Evolutionary conservation across 495 filamentous ascomycete genomes (phyloP).

Genomic region (Pyrenopolyporus hunteri): DNA sequence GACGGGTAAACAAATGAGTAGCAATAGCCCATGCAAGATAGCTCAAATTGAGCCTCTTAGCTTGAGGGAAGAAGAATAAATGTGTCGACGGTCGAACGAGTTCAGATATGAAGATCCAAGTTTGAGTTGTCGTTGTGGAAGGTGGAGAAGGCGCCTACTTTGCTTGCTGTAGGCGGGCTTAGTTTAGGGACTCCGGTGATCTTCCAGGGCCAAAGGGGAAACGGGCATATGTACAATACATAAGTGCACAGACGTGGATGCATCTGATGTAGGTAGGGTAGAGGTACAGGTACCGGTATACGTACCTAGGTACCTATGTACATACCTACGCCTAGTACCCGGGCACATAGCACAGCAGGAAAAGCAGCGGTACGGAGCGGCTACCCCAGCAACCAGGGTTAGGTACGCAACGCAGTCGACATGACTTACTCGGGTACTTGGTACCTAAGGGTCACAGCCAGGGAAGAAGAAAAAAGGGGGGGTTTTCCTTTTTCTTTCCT

Average conservation of each 20-base stretch:
- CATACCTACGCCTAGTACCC: not conserved
- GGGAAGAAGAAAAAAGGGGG: no score
- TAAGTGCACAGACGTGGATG: not conserved
- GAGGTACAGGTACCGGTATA: not conserved
- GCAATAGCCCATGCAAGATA: conserved; percentile 24
- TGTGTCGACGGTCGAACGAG: conserved; percentile 17
- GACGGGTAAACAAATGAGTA: conserved; percentile 12
- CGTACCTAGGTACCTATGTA: conserved; percentile 4
- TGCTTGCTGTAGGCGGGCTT: conserved; percentile 14
- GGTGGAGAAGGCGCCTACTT: conserved; percentile 30
- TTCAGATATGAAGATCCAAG: conserved; percentile 25
- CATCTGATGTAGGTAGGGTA: conserved; percentile 1
- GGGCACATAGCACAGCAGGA: not conserved
- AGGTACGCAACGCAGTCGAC: not conserved
- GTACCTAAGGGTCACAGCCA: not conserved
- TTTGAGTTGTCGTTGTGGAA: conserved; percentile 41
- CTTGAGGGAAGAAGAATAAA: conserved; percentile 18
- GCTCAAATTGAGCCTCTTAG: conserved; percentile 32
- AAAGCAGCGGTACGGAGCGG: not conserved
- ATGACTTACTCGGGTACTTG: not conserved
- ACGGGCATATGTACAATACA: not conserved
- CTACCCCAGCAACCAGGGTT: conserved; percentile 7
- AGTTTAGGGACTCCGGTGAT: conserved; percentile 34
- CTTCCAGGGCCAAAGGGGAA: conserved; percentile 29
- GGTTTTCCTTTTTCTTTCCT: no score